Evolutionary conservation across 2,329 filamentous ascomycete genomes (phyloP).

Genomic region (Phaeosphaeriaceae sp.): DNA sequence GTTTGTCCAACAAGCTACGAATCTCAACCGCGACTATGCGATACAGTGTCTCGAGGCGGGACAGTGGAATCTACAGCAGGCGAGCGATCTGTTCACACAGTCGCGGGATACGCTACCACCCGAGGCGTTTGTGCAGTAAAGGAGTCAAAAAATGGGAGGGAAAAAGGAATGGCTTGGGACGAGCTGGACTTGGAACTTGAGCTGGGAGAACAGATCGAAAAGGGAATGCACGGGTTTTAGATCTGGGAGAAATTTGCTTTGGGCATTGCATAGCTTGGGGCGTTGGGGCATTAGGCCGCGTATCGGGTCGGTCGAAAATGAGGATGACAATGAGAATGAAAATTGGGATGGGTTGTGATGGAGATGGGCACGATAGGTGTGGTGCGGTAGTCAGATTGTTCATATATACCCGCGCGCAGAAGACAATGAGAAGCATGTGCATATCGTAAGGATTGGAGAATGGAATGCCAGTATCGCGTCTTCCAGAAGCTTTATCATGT

Average conservation of each 20-base stretch:
- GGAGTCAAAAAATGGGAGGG: too few species aligned
- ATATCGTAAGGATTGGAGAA: too few species aligned
- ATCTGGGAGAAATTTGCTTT: not conserved
- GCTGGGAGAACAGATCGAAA: not conserved
- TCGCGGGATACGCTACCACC: slow-evolving; percentile 66
- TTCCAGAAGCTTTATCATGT: too few species aligned
- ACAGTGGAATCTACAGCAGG: slow-evolving; percentile 79
- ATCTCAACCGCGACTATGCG: slow-evolving; percentile 80
- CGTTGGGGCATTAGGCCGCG: not conserved
- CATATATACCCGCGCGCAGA: not conserved
- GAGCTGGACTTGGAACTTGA: not conserved
- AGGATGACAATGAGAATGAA: not conserved
- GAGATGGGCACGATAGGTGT: not conserved
- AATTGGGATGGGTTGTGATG: not conserved
- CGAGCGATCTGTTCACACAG: slow-evolving; percentile 74
- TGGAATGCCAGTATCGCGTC: too few species aligned
- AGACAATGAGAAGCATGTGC: too few species aligned
- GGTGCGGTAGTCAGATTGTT: not conserved
- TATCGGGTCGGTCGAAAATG: not conserved
- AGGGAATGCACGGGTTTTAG: not conserved
- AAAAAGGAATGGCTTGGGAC: too few species aligned
- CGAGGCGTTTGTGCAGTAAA: slow-evolving; percentile 43
- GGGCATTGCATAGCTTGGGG: not conserved
- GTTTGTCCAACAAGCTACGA: slow-evolving; percentile 77
- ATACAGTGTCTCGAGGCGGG: slow-evolving; percentile 81